phyloP scores from a whole-genome alignment of 176 grass and related monocot species.

The Triticum dicoccoides region DNA sequence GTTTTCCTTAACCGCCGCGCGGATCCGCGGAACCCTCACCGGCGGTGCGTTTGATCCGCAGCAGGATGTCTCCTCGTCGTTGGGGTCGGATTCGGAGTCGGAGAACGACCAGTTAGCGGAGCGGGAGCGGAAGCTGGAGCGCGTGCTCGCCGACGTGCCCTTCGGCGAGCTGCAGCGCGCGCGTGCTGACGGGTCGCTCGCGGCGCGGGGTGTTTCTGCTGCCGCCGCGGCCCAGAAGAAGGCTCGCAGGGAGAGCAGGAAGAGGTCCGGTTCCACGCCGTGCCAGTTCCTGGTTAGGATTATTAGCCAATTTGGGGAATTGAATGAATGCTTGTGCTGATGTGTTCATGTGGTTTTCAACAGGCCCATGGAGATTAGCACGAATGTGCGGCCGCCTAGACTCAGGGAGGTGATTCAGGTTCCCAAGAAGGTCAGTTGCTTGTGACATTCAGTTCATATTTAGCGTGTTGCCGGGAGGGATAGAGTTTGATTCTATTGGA shows the following conservation, averaged over 20 bases:
- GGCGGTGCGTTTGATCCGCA: background rate
- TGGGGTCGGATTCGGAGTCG: constrained; percentile 29
- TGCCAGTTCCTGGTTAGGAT: background rate
- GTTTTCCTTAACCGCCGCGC: background rate
- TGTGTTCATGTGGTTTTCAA: constrained; percentile 1
- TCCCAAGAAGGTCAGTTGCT: constrained; percentile 72
- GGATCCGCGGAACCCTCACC: background rate
- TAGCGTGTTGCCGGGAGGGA: background rate
- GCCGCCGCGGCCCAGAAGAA: constrained; percentile 45
- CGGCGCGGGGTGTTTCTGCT: background rate
- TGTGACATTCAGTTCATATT: background rate
- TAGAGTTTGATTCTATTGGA: background rate
- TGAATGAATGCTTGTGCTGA: background rate
- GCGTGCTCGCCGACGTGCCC: constrained; percentile 70
- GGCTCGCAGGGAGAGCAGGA: constrained; percentile 70
- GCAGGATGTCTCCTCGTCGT: constrained; percentile 26
- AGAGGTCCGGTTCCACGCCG: constrained; percentile 42
- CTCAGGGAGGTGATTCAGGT: constrained; percentile 80
- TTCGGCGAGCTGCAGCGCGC: constrained; percentile 81
- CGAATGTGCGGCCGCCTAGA: constrained; percentile 59
- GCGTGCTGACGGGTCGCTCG: constrained; percentile 68
- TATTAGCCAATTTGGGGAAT: background rate
- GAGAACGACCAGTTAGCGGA: constrained; percentile 31
- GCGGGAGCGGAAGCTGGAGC: constrained; percentile 56
- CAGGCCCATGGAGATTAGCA: constrained; percentile 94